Evolutionary conservation across 2,329 filamentous ascomycete genomes (phyloP), one percentile per base, ranked within the genome.

Genomic region (Phoma sp.): DNA sequence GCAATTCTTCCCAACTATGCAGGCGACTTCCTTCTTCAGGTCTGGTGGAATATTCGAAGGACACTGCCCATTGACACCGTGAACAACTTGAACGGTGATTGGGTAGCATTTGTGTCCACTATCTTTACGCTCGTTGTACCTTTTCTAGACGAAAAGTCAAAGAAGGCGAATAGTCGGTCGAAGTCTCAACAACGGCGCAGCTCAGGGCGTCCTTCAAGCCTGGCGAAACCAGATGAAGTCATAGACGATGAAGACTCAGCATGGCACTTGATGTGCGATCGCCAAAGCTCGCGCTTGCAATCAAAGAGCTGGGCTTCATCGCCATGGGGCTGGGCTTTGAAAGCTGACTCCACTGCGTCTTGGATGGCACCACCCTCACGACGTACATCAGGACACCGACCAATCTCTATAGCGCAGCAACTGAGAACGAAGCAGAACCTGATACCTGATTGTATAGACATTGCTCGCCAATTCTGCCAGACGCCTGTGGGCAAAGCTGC

Each of bases 51-150:
- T 36, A 68, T 74, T 23, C 67, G 67, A 25, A 70, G 66, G 28
- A 57, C 57, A 20, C 40, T 71, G 4, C 45, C 62, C 7, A 47
- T 42, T 2, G 59, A 65, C 17, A 17, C 47, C 20, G 20, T 46
- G 10, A 47, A 59, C 28, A 53, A 51, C 9, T 42, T 37, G 7
- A 61, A 62, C 33, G 53, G 61, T 17, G 74, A 77, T 18, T 77
- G 75, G 71, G 61, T 71, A 5, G 77, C 78, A 5, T 71, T 80
- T 25, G 67, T 75, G 4, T 64, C 75, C 4, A 74, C 76, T 7
- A 52, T 80, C 2, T 75, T 79, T 43, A 67, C 69, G 7, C 69
- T 77, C 42, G 71, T 71, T 9, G 58, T 77, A 10, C 67, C 70
- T 7, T 73, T 74, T 45, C 56, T 75, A 10, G 68, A 74, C 11